Evolutionary conservation across 139 green algal species (phyloP).

Genomic region (Klebsormidium nitens): DNA sequence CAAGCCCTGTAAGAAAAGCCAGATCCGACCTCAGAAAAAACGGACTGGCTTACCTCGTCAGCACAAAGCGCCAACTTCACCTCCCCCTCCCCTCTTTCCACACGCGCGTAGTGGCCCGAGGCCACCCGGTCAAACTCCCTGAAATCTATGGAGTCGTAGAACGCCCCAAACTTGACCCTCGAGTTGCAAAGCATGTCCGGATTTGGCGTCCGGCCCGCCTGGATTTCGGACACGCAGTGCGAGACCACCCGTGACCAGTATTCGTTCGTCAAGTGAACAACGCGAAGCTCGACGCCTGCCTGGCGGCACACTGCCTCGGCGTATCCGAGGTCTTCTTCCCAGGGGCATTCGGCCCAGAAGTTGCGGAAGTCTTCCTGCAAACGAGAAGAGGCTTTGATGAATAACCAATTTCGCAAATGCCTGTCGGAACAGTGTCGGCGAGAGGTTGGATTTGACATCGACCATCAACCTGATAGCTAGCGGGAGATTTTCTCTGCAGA

Average conservation of each 20-base stretch:
- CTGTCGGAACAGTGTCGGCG: background rate
- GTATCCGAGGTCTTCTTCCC: slow-evolving; percentile 93
- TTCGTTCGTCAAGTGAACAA: slow-evolving; percentile 65
- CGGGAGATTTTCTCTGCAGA: too few relatives aligned
- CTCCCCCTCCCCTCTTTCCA: background rate
- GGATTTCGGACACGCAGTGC: slow-evolving; percentile 76
- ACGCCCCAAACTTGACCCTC: slow-evolving; percentile 72
- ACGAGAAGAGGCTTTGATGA: background rate
- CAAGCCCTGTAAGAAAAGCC: too few relatives aligned
- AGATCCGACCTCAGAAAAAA: too few relatives aligned
- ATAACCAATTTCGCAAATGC: too few relatives aligned
- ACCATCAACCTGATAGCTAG: too few relatives aligned
- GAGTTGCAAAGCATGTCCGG: slow-evolving; percentile 98
- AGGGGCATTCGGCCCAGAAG: slow-evolving; percentile 84
- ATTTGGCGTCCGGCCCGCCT: slow-evolving; percentile 87
- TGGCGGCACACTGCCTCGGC: slow-evolving; percentile 64
- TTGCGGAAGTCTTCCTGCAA: slow-evolving; percentile 97
- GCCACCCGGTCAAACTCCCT: slow-evolving; percentile 33
- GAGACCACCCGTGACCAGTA: slow-evolving; percentile 91
- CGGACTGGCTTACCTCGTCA: slow-evolving; percentile 22
- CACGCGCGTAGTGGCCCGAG: slow-evolving; percentile 41
- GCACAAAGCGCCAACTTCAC: slow-evolving; percentile 13
- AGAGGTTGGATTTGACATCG: background rate
- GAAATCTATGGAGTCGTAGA: slow-evolving; percentile 31
- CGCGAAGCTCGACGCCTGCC: slow-evolving; percentile 61